Evolutionary conservation across 2,329 filamentous ascomycete species (phyloP), one percentile per base, ranked within the genome.

Genomic region (Botrytis squamosa): DNA sequence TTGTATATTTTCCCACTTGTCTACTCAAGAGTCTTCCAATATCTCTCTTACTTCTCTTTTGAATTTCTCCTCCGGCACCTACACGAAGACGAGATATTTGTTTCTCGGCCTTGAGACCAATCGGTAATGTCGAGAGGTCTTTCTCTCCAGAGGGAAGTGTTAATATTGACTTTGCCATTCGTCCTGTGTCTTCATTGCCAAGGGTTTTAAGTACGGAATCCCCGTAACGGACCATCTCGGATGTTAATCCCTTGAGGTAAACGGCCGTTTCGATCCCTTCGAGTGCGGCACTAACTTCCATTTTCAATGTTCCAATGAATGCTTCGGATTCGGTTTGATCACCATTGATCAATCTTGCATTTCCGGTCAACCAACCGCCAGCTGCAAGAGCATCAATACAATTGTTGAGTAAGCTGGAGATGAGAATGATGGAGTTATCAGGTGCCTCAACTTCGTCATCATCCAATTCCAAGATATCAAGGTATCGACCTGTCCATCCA

Each of bases 1-100:
- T 87, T 65, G 92, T 93, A 84, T 98, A 97, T 77, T 91, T 89
- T 73, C 92, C 92, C 75, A 95, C 91, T 81, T 91, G 91, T 84
- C 93, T 92, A 80, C 92, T 93, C 80, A 92, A 89, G 81, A 97
- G 83, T 82, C 92, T 89, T 29, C 92, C 93, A 74, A 91, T 90
- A 84, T 97, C 92, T 82, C 94, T 86, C 78, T 85, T 86, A 78
- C 87, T 94, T 77, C 93, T 88, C 81, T 88, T 85, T 75, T 90
- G 86, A 59, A 93, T 85, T 84, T 94, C 92, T 29, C 93, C 93
- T 73, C 90, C 90, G 65, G 87, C 85, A 77, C 90, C 85, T 77
- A 92, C 84, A 87, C 93, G 90, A 75, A 85, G 83, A 75, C 80
- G 83, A 60, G 85, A 85, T 36, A 89, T 84, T 76, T 84, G 82